phyloP scores from a whole-genome alignment of 2,329 filamentous ascomycete species.

The Orbilia javanica region DNA sequence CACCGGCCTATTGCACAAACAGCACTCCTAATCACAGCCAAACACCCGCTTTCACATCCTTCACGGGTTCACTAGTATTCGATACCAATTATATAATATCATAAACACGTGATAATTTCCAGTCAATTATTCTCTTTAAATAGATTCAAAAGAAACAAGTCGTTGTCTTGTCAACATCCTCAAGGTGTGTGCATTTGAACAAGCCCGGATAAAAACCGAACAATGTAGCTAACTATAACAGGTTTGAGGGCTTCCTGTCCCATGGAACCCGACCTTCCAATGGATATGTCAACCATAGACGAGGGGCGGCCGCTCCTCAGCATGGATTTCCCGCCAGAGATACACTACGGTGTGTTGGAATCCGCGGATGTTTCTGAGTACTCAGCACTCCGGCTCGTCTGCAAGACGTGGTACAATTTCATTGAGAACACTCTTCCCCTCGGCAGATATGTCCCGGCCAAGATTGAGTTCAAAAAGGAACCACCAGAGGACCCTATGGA shows the following conservation, averaged over 20 bases:
- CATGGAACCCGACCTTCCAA: background rate
- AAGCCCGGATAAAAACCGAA: background rate
- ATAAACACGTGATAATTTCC: background rate
- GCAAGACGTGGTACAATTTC: slow-evolving; percentile 10
- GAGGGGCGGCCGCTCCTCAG: background rate
- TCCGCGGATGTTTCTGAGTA: slow-evolving; percentile 8
- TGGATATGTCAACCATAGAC: background rate
- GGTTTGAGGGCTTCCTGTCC: background rate
- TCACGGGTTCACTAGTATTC: background rate
- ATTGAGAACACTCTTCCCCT: slow-evolving; percentile 15
- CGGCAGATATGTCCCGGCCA: slow-evolving; percentile 12
- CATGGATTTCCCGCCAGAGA: background rate
- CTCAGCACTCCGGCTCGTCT: background rate
- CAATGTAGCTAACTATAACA: background rate
- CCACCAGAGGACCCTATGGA: background rate
- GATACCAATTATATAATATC: background rate
- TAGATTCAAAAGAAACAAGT: background rate
- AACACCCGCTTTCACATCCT: no score
- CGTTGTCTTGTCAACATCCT: background rate
- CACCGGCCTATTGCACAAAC: no score
- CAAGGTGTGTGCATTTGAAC: background rate
- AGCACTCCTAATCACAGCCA: no score
- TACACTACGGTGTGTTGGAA: slow-evolving; percentile 1
- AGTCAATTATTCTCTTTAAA: background rate
- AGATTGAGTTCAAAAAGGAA: background rate